Conservation (phyloP, 148 eudicot species). For the Cornus suecica region DNA sequence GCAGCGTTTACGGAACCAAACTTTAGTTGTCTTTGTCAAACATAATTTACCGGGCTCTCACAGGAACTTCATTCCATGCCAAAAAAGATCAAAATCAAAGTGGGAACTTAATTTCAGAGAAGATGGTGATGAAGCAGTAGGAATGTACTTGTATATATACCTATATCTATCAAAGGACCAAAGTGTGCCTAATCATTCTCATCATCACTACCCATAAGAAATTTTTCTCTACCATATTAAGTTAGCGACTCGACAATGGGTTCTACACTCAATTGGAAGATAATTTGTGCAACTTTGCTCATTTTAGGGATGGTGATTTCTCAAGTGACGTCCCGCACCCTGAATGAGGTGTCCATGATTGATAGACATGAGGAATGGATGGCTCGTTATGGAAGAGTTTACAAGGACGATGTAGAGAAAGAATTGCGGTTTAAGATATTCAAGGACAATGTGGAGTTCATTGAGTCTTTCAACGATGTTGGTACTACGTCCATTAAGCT, state of each 20-base stretch:
- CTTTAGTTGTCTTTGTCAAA: not conserved
- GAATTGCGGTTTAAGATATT: constrained; percentile 30
- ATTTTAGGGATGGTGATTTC: constrained; percentile 19
- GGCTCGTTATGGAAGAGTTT: constrained; percentile 17
- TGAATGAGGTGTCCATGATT: constrained; percentile 15
- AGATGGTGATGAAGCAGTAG: not conserved
- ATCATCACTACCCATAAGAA: not conserved
- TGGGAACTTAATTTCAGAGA: not conserved
- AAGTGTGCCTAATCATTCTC: not conserved
- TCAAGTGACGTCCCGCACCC: constrained; percentile 12
- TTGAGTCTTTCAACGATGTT: constrained; percentile 21
- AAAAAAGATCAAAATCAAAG: too few relatives aligned
- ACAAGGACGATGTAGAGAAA: constrained; percentile 27
- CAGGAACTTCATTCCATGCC: too few relatives aligned
- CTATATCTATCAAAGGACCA: not conserved
- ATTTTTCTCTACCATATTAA: not conserved
- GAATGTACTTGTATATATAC: not conserved
- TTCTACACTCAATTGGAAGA: not conserved
- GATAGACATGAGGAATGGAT: constrained; percentile 30
- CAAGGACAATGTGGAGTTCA: constrained; percentile 23
- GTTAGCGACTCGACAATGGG: not conserved
- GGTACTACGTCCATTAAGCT: constrained; percentile 22
- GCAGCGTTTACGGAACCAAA: not conserved
- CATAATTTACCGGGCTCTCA: not conserved
- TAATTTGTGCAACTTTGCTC: constrained; percentile 15